Conservation (phyloP, 2,329 filamentous ascomycete species). For the Parasarocladium wereldwijsianum region DNA sequence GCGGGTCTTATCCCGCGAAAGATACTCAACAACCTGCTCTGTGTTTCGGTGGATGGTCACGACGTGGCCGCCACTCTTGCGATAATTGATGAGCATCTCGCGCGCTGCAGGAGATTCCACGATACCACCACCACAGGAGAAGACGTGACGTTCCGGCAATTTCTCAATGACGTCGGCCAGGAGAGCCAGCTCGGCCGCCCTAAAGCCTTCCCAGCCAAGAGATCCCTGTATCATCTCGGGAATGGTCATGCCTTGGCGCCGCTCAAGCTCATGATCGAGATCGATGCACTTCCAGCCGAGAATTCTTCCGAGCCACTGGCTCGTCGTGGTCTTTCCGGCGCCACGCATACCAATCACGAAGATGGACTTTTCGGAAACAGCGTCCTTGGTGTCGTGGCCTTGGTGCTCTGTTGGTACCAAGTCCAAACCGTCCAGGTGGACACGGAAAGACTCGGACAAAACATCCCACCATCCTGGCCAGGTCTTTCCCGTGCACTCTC, state of each 20-base stretch:
- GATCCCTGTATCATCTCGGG: conserved; percentile 65
- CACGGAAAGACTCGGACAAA: conserved; percentile 63
- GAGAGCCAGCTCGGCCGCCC: conserved; percentile 61
- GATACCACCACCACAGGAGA: conserved; percentile 87
- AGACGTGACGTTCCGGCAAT: conserved; percentile 60
- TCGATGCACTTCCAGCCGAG: conserved; percentile 70
- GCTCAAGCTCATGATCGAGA: conserved; percentile 77
- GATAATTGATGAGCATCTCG: conserved; percentile 58
- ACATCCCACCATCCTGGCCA: conserved; percentile 99
- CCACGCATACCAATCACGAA: conserved; percentile 97
- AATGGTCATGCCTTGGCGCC: conserved; percentile 57
- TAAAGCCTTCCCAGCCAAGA: conserved; percentile 77
- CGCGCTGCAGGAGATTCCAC: conserved; percentile 76
- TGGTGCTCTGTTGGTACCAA: conserved; percentile 8
- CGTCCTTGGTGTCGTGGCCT: conserved; percentile 4
- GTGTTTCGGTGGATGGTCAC: conserved; percentile 80
- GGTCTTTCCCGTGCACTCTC: conserved; percentile 90
- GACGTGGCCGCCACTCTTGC: conserved; percentile 66
- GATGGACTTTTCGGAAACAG: conserved; percentile 46
- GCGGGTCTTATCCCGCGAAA: conserved; percentile 76
- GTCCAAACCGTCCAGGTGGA: conserved; percentile 63
- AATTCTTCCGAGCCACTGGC: conserved; percentile 66
- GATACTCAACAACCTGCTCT: conserved; percentile 73
- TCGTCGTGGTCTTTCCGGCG: conserved; percentile 89
- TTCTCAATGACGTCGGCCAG: conserved; percentile 61